Evolutionary conservation across 768 basidiomycete genomes (phyloP).

Genomic region (Mrakia frigida): DNA sequence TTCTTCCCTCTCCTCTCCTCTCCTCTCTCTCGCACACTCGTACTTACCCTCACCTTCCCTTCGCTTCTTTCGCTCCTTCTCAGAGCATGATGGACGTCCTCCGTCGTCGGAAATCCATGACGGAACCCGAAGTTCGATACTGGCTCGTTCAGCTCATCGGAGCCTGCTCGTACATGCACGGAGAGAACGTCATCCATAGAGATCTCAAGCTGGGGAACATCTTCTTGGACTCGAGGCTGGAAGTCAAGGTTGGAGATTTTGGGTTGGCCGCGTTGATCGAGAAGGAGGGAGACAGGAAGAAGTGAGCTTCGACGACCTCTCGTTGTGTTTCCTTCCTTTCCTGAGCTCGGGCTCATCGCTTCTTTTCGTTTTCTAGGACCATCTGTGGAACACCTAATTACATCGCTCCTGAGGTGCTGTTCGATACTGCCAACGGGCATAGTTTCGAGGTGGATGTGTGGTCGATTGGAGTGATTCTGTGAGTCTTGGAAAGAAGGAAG

Average conservation of each 20-base stretch:
- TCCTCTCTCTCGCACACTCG: neutral
- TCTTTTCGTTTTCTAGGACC: conserved; percentile 49
- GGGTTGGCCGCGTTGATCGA: conserved; percentile 95
- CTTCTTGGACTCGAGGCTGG: conserved; percentile 85
- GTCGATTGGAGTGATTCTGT: conserved; percentile 91
- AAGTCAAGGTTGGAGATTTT: conserved; percentile 95
- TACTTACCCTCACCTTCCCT: neutral
- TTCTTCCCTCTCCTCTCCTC: neutral
- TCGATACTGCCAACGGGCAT: conserved; percentile 91
- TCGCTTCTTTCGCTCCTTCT: neutral
- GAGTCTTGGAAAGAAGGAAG: conserved; percentile 29
- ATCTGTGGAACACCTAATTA: conserved; percentile 99
- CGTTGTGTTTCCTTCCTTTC: neutral
- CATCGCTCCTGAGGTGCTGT: conserved; percentile 94
- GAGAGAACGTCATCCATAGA: conserved; percentile 91
- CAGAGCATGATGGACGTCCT: conserved; percentile 59
- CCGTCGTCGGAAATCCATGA: conserved; percentile 74
- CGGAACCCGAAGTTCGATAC: conserved; percentile 86
- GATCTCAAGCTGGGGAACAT: conserved; percentile 95
- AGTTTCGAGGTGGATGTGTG: conserved; percentile 98
- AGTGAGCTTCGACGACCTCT: conserved; percentile 48
- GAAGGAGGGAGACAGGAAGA: conserved; percentile 92
- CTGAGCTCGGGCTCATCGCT: neutral
- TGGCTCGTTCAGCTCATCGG: conserved; percentile 92
- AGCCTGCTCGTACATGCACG: conserved; percentile 96